A percentile compares a stretch with the other conserved stretches of the same genome.
These are phyloP conservation scores for Lumnitzera racemosa DNA, from an alignment of 345 rosid genomes.

Conservation along the genomic window DNA sequence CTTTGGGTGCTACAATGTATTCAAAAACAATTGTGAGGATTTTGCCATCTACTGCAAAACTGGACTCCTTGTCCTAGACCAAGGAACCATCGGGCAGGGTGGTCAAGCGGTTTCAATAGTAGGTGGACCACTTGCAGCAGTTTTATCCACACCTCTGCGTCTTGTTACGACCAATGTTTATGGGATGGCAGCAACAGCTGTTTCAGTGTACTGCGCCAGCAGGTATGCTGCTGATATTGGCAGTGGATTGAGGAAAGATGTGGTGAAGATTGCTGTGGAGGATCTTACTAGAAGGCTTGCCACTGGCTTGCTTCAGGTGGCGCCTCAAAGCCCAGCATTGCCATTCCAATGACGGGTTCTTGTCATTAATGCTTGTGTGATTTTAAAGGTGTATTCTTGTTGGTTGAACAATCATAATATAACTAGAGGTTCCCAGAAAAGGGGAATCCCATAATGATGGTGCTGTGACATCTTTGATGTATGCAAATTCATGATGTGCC, in stretches of 20 bases:
- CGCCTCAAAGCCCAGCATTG: conserved; percentile 11
- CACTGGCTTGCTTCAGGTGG: conserved; percentile 46
- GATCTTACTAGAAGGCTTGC: conserved; percentile 65
- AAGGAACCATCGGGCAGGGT: conserved; percentile 66
- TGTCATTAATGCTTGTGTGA: too few relatives aligned
- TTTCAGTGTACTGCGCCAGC: conserved; percentile 69
- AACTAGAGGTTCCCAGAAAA: background rate
- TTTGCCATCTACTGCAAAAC: conserved; percentile 83
- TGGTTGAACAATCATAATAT: background rate
- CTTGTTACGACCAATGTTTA: conserved; percentile 69
- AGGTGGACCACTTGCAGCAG: conserved; percentile 81
- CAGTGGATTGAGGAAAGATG: conserved; percentile 61
- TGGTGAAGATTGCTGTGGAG: conserved; percentile 61
- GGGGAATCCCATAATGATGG: background rate
- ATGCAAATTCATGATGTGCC: too few relatives aligned
- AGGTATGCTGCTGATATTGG: conserved; percentile 83
- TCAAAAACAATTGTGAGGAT: conserved; percentile 85
- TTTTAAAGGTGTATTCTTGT: background rate
- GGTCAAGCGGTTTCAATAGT: conserved; percentile 75
- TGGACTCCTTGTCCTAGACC: conserved; percentile 54
- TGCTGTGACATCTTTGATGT: background rate
- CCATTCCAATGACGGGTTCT: too few relatives aligned
- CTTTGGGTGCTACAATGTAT: conserved; percentile 70
- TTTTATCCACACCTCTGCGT: conserved; percentile 57
- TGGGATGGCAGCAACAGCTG: conserved; percentile 80